A percentile compares a stretch with the other conserved stretches of the same genome.
Evolutionary conservation across 208 protist species (phyloP).

Genomic region (Trypanosoma melophagium): DNA sequence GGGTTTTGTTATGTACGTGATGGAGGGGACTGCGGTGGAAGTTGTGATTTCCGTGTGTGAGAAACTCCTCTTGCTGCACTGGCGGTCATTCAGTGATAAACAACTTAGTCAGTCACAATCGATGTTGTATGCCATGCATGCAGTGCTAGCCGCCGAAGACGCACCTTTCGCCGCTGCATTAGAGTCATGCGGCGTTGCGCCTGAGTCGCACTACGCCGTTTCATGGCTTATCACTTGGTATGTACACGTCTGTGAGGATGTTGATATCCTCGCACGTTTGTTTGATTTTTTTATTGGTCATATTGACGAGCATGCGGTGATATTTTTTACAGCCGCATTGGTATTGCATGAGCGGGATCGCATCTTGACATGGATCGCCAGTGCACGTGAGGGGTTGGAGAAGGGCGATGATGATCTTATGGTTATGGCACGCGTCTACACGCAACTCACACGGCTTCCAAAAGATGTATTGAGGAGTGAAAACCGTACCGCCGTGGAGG

Average conservation of each 20-base stretch:
- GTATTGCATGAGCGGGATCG: constrained; percentile 50
- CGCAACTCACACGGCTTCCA: constrained; percentile 53
- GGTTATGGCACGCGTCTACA: constrained; percentile 74
- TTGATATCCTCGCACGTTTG: constrained; percentile 45
- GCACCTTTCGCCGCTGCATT: constrained; percentile 51
- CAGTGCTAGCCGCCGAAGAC: constrained; percentile 60
- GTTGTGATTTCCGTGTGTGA: constrained; percentile 62
- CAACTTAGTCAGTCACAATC: constrained; percentile 61
- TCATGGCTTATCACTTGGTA: constrained; percentile 90
- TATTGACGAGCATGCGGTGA: constrained; percentile 42
- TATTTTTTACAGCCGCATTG: constrained; percentile 82
- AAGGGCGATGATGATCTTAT: constrained; percentile 40
- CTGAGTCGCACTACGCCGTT: constrained; percentile 85
- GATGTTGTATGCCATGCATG: constrained; percentile 78
- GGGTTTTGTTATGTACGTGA: constrained; percentile 76
- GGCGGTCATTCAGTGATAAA: constrained; percentile 53
- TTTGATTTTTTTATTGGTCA: constrained; percentile 74
- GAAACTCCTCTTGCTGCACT: constrained; percentile 56
- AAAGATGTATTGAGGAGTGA: constrained; percentile 36
- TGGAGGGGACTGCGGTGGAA: constrained; percentile 42
- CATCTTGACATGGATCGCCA: constrained; percentile 52
- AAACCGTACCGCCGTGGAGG: constrained; percentile 31
- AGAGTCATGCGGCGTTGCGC: constrained; percentile 68
- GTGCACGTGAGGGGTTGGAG: constrained; percentile 30
- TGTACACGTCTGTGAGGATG: constrained; percentile 53